Evolutionary conservation across 371 early-diverging fungal genomes (phyloP).

Genomic region (Syncephalastrum monosporum): DNA sequence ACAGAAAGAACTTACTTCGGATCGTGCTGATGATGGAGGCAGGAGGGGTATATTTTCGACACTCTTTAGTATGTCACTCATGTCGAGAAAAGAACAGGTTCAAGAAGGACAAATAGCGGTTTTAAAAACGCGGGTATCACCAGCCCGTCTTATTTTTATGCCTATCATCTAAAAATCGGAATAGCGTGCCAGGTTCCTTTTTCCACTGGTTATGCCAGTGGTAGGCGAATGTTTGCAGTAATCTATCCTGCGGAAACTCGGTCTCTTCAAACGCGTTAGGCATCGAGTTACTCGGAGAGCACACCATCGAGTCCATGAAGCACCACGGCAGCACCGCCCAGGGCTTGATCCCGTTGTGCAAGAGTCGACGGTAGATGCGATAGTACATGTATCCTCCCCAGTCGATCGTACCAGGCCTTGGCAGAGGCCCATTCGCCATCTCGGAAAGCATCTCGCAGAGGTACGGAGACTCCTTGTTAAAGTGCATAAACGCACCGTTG

Average conservation of each 20-base stretch:
- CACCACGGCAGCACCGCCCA: constrained; percentile 57
- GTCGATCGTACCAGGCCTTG: constrained; percentile 45
- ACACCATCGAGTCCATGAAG: constrained; percentile 51
- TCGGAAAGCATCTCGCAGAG: constrained; percentile 54
- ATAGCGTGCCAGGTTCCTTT: constrained; percentile 47
- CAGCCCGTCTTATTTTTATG: constrained; percentile 43
- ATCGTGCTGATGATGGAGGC: too few relatives aligned
- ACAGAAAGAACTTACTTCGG: too few relatives aligned
- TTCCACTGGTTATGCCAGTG: constrained; percentile 64
- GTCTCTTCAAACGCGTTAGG: constrained; percentile 50
- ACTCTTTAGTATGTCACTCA: too few relatives aligned
- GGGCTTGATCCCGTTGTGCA: constrained; percentile 45
- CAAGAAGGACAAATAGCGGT: too few relatives aligned
- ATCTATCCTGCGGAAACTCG: constrained; percentile 36
- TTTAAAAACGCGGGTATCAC: constrained; percentile 16
- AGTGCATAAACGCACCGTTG: constrained; percentile 58
- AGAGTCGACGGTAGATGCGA: constrained; percentile 42
- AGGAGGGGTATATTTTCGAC: too few relatives aligned
- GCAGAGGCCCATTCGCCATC: constrained; percentile 48
- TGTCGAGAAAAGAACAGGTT: too few relatives aligned
- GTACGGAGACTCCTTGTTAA: constrained; percentile 47
- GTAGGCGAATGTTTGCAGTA: constrained; percentile 50
- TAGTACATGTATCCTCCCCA: constrained; percentile 59
- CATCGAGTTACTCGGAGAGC: constrained; percentile 51
- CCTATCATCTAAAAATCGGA: constrained; percentile 41